These are phyloP conservation scores for Aspergillus spinulosporus DNA, from an alignment of 2,329 filamentous ascomycete genomes.

Conservation along the genomic window DNA sequence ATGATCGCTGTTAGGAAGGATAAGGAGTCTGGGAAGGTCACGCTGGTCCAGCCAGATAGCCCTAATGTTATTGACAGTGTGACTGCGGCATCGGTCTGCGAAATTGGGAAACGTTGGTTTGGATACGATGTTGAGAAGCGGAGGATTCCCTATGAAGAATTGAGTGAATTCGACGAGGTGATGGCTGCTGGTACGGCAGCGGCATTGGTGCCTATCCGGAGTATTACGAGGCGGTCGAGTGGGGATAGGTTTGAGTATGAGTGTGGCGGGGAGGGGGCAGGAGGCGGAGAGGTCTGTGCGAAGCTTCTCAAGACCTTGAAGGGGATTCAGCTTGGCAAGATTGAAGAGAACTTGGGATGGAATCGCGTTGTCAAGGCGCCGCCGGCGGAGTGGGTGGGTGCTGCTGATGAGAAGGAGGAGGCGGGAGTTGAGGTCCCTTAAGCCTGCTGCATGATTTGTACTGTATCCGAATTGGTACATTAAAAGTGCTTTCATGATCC, in stretches of 20 bases:
- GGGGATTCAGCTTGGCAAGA: slow-evolving; percentile 80
- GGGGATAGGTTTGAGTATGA: slow-evolving; percentile 59
- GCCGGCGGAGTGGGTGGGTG: slow-evolving; percentile 34
- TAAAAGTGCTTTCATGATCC: slow-evolving; percentile 9
- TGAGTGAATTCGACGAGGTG: slow-evolving; percentile 69
- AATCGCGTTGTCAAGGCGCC: slow-evolving; percentile 44
- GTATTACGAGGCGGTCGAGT: slow-evolving; percentile 71
- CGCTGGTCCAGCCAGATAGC: slow-evolving; percentile 82
- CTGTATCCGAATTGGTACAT: not conserved
- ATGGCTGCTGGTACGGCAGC: slow-evolving; percentile 92
- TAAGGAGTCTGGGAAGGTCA: slow-evolving; percentile 56
- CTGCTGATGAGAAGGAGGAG: slow-evolving; percentile 21
- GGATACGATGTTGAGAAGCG: slow-evolving; percentile 84
- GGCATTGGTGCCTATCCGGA: slow-evolving; percentile 85
- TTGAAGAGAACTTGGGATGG: slow-evolving; percentile 78
- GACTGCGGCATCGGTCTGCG: slow-evolving; percentile 74
- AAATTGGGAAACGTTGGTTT: slow-evolving; percentile 68
- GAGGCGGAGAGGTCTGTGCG: slow-evolving; percentile 66
- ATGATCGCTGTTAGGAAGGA: slow-evolving; percentile 77
- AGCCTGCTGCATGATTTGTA: not conserved
- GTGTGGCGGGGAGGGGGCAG: slow-evolving; percentile 38
- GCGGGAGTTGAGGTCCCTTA: slow-evolving; percentile 32
- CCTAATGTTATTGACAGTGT: slow-evolving; percentile 85
- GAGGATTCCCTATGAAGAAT: slow-evolving; percentile 61
- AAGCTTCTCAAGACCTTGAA: slow-evolving; percentile 75